Evolutionary conservation across 345 rosid genomes (phyloP).

Genomic region (Lepidium didymum): DNA sequence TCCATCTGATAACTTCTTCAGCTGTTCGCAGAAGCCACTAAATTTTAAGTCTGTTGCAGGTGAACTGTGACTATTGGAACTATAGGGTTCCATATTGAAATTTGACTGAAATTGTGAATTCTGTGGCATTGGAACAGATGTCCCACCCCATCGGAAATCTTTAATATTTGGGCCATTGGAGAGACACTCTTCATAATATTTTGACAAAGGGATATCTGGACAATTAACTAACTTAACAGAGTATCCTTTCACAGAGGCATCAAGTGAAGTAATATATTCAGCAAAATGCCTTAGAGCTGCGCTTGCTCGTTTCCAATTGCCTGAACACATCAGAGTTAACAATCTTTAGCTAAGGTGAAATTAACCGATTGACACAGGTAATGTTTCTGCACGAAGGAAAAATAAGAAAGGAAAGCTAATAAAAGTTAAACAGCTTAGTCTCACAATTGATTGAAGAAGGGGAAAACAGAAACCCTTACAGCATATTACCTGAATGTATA

Average conservation of each 20-base stretch:
- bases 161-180: slow-evolving; percentile 38
- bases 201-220: slow-evolving; percentile 59
- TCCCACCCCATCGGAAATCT: slow-evolving; percentile 59
- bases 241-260: slow-evolving; percentile 31
- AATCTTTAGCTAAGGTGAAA: slow-evolving; percentile 31
- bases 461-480: not conserved
- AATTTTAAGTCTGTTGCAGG: slow-evolving; percentile 46
- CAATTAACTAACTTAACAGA: slow-evolving; percentile 29
- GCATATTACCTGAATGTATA: slow-evolving; percentile 65
- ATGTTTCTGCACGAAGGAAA: slow-evolving; percentile 29
- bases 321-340: slow-evolving; percentile 50
- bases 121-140: slow-evolving; percentile 34
- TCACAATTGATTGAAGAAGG: slow-evolving; percentile 5
- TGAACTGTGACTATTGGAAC: slow-evolving; percentile 32
- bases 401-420: slow-evolving; percentile 31
- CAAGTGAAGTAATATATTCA: slow-evolving; percentile 39
- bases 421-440: slow-evolving; percentile 22
- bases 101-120: slow-evolving; percentile 41
- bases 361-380: slow-evolving; percentile 21
- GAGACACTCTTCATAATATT: slow-evolving; percentile 61
- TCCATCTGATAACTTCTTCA: slow-evolving; percentile 45
- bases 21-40: slow-evolving; percentile 42
- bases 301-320: slow-evolving; percentile 84
- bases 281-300: slow-evolving; percentile 69
- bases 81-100: slow-evolving; percentile 30